These are phyloP conservation scores for Tephrocybe sp. DNA, from an alignment of 768 basidiomycete genomes.

Conservation along the genomic window DNA sequence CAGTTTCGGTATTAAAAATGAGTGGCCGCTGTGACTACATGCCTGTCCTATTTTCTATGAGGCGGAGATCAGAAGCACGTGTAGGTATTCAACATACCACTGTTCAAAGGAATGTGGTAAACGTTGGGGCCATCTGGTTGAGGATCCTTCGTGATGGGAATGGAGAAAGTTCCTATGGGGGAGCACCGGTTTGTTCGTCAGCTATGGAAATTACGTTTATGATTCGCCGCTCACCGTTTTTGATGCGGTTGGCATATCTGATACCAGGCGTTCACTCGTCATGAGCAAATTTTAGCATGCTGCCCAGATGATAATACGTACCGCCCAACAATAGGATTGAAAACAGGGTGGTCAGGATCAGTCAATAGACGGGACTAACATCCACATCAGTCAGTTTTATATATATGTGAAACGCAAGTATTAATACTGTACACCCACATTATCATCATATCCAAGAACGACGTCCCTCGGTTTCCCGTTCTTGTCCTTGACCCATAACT, in stretches of 20 bases:
- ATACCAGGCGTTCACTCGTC: neutral
- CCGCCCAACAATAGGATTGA: conserved; percentile 39
- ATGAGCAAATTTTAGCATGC: neutral
- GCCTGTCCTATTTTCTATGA: conserved; percentile 19
- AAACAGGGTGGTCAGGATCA: conserved; percentile 46
- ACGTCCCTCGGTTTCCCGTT: conserved; percentile 47
- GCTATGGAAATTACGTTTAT: neutral
- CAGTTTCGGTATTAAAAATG: neutral
- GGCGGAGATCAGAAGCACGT: neutral
- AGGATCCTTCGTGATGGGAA: conserved; percentile 46
- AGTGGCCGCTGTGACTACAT: neutral
- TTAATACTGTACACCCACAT: conserved; percentile 28
- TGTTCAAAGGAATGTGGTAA: conserved; percentile 49
- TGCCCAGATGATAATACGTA: conserved; percentile 10
- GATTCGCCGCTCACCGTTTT: conserved; percentile 35
- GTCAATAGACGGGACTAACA: conserved; percentile 36
- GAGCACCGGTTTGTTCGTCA: neutral
- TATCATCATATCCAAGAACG: conserved; percentile 58
- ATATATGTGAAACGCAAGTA: neutral
- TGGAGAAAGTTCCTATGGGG: conserved; percentile 46
- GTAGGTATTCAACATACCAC: conserved; percentile 30
- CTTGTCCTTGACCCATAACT: conserved; percentile 55
- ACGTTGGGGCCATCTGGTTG: conserved; percentile 41
- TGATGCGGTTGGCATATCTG: conserved; percentile 53
- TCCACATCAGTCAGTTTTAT: no score